These are phyloP conservation scores for Chimonanthus praecox DNA, from an alignment of 164 flowering plant species.

Conservation along the genomic window DNA sequence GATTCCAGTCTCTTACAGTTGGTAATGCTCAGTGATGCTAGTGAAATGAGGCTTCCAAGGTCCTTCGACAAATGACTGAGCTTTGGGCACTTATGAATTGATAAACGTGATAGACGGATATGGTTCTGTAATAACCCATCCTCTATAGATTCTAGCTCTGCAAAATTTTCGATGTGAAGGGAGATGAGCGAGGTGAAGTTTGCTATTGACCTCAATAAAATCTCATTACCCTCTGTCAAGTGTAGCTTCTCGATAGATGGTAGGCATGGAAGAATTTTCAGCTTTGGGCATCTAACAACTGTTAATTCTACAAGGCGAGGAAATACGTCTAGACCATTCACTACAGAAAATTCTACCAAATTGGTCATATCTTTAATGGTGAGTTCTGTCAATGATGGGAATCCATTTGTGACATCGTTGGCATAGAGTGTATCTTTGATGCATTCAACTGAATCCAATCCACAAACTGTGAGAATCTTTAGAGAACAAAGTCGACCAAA, in stretches of 20 bases:
- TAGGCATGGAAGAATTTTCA: not conserved
- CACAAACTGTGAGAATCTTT: not conserved
- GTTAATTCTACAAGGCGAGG: not conserved
- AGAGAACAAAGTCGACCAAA: not conserved
- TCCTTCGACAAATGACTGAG: constrained; percentile 1
- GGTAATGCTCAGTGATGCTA: not conserved
- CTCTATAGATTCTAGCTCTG: not conserved
- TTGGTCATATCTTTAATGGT: not conserved
- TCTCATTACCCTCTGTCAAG: not conserved
- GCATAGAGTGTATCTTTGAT: not conserved
- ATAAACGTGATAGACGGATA: not conserved
- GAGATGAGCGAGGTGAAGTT: not conserved
- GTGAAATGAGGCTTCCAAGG: constrained; percentile 1
- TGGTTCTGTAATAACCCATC: constrained; percentile 5
- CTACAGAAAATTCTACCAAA: not conserved
- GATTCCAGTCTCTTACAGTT: not conserved
- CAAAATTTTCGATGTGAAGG: not conserved
- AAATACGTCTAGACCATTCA: not conserved
- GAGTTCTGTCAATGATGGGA: constrained; percentile 2
- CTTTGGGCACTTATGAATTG: not conserved
- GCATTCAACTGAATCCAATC: constrained; percentile 1
- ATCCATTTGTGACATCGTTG: not conserved
- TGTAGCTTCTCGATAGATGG: not conserved
- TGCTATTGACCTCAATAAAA: not conserved
- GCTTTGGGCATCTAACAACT: not conserved